phyloP scores from a whole-genome alignment of 2,329 filamentous ascomycete species.

The Xylariales sp. region DNA sequence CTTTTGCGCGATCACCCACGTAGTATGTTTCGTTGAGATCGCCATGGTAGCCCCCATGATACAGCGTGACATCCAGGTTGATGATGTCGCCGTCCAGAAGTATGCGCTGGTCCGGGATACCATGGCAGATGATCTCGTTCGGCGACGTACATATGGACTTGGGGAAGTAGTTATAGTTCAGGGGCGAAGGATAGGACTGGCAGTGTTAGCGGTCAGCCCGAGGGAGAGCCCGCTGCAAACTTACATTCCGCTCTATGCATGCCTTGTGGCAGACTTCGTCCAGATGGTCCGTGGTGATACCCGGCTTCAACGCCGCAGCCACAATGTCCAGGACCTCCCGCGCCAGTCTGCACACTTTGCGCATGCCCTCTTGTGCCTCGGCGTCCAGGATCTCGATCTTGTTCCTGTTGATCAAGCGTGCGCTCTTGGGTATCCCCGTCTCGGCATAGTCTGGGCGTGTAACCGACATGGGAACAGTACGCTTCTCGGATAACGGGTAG shows the following conservation, averaged over 20 bases:
- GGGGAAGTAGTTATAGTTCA: conserved; percentile 95
- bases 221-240: conserved; percentile 21
- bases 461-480: conserved; percentile 75
- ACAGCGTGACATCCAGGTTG: conserved; percentile 94
- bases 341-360: conserved; percentile 65
- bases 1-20: conserved; percentile 80
- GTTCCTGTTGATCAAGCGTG: conserved; percentile 62
- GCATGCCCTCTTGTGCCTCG: conserved; percentile 65
- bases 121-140: conserved; percentile 98
- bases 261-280: conserved; percentile 74
- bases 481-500: conserved; percentile 72
- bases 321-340: conserved; percentile 72
- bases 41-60: conserved; percentile 91
- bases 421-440: conserved; percentile 68
- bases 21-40: conserved; percentile 99
- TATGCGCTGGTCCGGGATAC: conserved; percentile 86
- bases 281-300: conserved; percentile 71
- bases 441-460: conserved; percentile 81
- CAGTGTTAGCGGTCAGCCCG: background rate
- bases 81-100: conserved; percentile 91
- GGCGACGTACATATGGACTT: conserved; percentile 96
- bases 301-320: conserved; percentile 61
- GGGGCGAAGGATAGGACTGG: conserved; percentile 90
- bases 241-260: conserved; percentile 67
- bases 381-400: conserved; percentile 68